Evolutionary conservation across 768 basidiomycete genomes (phyloP), one percentile per base, ranked within the genome.

Genomic region (Hygrocybe punicea): DNA sequence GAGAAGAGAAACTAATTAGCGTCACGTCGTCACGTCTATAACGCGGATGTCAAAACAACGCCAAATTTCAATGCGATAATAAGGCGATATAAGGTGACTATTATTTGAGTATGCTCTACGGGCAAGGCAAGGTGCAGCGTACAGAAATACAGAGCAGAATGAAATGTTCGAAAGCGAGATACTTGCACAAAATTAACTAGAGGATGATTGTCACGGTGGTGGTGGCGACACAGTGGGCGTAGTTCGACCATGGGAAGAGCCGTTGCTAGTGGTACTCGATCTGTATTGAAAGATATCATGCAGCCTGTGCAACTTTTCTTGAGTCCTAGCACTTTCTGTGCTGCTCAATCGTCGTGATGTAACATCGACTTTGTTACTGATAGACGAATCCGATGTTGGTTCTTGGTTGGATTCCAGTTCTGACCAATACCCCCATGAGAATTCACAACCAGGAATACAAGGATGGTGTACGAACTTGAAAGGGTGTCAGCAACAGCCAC

Each of bases 281-380:
- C 89, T 81, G 71, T 93, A 92, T 63, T 89, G 88, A 73, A 92
- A 93, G 60, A 92, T 78, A 65, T 89, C 84, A 67, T 92, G 91
- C 52, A 93, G 69, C 63, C 86, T 76, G 40, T 89, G 86, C 33
- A 91, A 67, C 64, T 84, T 85, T 53, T 90, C 86, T 62, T 87
- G 84, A 35, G 71, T 73, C 11, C 69, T 78, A 24, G 72, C 65
- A 16, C 63, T 69, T 21, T 79, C 78, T 36, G 60, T 53, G 46
- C 42, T 62, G 46, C 64, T 59, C 52, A 69, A 54, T 60, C 65
- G 67, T 63, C 64, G 66, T 5, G 76, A 67, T 16, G 76, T 71
- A 54, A 62, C 60, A 52, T 63, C 68, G 46, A 60, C 59, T 62
- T 69, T 63, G 61, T 63, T 59, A 56, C 59, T 25, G 53, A 35